Base-by-base conservation (phyloP, 2,329 filamentous ascomycete species). In the Ophiosphaerella korrae region DNA sequence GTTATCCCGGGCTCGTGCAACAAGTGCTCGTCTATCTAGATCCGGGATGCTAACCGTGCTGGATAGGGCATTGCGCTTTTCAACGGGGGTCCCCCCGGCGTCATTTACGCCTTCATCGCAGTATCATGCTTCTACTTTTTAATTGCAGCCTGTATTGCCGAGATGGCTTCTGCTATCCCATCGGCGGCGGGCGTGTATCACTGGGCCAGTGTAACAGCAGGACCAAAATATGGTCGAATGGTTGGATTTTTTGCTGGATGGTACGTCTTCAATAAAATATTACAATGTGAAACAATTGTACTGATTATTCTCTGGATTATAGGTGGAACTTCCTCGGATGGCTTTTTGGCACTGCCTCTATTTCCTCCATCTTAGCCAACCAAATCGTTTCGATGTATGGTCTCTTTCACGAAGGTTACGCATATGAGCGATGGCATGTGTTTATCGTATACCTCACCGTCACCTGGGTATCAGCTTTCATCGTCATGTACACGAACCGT, bases 401-500 rank as follows among this genome's bases (percentile, higher is more conserved):
- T 11, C 59, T 82, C 1, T 79, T 77, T 52, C 78, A 81, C 50
- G 74, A 77, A 1, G 75, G 72, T 2, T 80, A 76, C 44, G 67
- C 66, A 3, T 73, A 71, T n/a, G 55, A 80, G 45, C 69, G 75
- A 42, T 82, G 80, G 80, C 77, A 82, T 33, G 73, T 81, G 40
- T 83, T 82, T 59, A 70, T 82, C 42, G 73, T 69, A 5, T 81
- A 80, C 53, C 57, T 82, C 23, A 69, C 78, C 34, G 62, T 79
- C 18, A 78, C 76, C 26, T 82, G 79, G 78, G 51, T 75, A 0
- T 77, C 73, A 45, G 78, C 76, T 45, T 62, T 58, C 7, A 64
- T 76, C 5, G 78, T 82, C 24, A 78, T 85, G 43, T 82, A 86
- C 46, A 79, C 74, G 53, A 86, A 85, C 58, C 76, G 76, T 47